phyloP scores from a whole-genome alignment of 805 yeast species.

The Candida maltosa region DNA sequence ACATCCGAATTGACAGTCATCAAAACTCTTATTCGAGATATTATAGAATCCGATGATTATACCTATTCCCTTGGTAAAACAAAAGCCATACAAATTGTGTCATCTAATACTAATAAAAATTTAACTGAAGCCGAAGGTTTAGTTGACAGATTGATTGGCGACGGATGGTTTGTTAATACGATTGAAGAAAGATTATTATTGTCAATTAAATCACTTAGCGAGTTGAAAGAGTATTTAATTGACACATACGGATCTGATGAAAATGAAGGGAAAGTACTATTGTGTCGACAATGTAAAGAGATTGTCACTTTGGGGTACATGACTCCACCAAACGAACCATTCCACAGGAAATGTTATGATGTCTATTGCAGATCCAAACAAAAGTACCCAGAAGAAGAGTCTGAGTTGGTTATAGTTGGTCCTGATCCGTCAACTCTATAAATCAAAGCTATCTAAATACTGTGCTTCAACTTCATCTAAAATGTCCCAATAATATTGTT shows the following conservation, averaged over 20 bases:
- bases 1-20: slow-evolving; percentile 39
- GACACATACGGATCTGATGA: slow-evolving; percentile 38
- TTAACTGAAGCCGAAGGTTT: slow-evolving; percentile 37
- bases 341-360: slow-evolving; percentile 48
- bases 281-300: slow-evolving; percentile 51
- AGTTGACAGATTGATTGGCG: slow-evolving; percentile 38
- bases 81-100: slow-evolving; percentile 30
- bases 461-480: slow-evolving; percentile 78
- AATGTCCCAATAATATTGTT: slow-evolving; percentile 79
- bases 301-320: slow-evolving; percentile 50
- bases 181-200: slow-evolving; percentile 27
- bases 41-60: slow-evolving; percentile 37
- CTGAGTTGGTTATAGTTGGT: slow-evolving; percentile 7
- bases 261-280: slow-evolving; percentile 24
- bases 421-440: slow-evolving; percentile 8
- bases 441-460: slow-evolving; percentile 45
- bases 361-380: slow-evolving; percentile 32
- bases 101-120: slow-evolving; percentile 22
- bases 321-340: slow-evolving; percentile 11
- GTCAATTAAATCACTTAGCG: slow-evolving; percentile 44
- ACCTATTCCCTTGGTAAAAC: slow-evolving; percentile 32
- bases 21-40: slow-evolving; percentile 44
- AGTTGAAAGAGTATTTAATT: slow-evolving; percentile 42
- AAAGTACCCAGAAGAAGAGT: slow-evolving; percentile 3
- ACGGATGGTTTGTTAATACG: slow-evolving; percentile 51